Evolutionary conservation across 352 stramenopile genomes (phyloP).

Genomic region (Ophiocytium majus): DNA sequence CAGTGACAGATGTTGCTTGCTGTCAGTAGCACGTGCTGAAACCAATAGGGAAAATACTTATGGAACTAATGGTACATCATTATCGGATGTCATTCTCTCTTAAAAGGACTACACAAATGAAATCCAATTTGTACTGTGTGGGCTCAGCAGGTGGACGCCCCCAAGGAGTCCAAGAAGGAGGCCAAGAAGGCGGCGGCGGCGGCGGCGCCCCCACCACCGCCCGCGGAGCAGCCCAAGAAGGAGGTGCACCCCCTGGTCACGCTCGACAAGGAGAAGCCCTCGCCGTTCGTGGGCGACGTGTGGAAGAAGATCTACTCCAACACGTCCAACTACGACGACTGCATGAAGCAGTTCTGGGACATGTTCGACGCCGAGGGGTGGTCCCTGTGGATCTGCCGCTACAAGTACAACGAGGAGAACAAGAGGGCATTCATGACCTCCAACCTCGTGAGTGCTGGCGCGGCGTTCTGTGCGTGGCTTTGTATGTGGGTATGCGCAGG

Average conservation of each 20-base stretch:
- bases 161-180: slow-evolving; percentile 57
- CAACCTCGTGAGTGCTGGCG: slow-evolving; percentile 79
- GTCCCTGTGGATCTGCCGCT: slow-evolving; percentile 81
- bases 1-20: too few relatives aligned
- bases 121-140: background rate
- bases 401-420: slow-evolving; percentile 90
- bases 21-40: too few relatives aligned
- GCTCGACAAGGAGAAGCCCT: slow-evolving; percentile 76
- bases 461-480: too few relatives aligned
- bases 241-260: slow-evolving; percentile 76
- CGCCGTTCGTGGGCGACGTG: slow-evolving; percentile 71
- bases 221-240: slow-evolving; percentile 60
- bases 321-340: slow-evolving; percentile 66
- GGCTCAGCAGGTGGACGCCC: slow-evolving; percentile 46
- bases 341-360: slow-evolving; percentile 85
- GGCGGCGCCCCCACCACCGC: background rate
- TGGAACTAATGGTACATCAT: too few relatives aligned
- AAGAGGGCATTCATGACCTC: slow-evolving; percentile 86
- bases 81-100: too few relatives aligned
- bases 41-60: too few relatives aligned
- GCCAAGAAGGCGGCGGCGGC: slow-evolving; percentile 55
- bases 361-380: slow-evolving; percentile 79
- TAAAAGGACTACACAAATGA: too few relatives aligned
- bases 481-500: too few relatives aligned
- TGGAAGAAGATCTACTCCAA: slow-evolving; percentile 91